Percentiles rank a stretch among this genome's conserved stretches.
Conservation (phyloP, 2,329 filamentous ascomycete genomes). For the Tolypocladium ovalisporum region DNA sequence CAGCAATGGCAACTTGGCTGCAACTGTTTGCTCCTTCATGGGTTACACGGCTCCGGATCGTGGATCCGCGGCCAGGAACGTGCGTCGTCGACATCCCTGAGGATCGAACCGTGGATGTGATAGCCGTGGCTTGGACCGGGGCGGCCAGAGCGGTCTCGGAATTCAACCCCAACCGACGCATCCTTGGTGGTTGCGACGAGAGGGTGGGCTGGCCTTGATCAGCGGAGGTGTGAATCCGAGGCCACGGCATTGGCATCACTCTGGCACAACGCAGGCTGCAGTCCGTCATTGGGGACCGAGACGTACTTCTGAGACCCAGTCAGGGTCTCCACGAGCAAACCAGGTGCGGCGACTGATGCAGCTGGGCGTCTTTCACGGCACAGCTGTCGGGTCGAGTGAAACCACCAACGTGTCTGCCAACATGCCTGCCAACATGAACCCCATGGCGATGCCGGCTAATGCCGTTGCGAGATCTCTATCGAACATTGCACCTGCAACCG, state of each 20-base stretch:
- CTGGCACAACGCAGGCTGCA: not conserved
- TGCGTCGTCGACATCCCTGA: conserved; percentile 5
- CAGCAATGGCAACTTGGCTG: not conserved
- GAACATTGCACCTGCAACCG: not conserved
- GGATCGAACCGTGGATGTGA: not conserved
- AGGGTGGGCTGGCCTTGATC: not conserved
- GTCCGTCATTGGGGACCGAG: not conserved
- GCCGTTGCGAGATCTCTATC: not conserved
- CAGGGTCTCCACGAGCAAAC: not conserved
- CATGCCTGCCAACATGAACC: conserved; percentile 1
- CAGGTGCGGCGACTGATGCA: not conserved
- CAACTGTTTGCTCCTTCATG: conserved; percentile 7
- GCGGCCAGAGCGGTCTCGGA: not conserved
- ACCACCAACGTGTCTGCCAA: not conserved
- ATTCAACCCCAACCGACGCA: not conserved
- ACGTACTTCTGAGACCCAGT: not conserved
- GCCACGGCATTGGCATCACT: not conserved
- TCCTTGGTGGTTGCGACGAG: not conserved
- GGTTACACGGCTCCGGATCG: conserved; percentile 6
- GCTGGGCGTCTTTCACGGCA: not conserved
- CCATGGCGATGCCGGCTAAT: not conserved
- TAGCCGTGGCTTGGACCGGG: conserved; percentile 3
- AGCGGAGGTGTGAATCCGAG: not conserved
- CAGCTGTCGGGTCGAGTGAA: not conserved
- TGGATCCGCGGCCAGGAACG: conserved; percentile 4